phyloP scores from a whole-genome alignment of 345 rosid genomes.

The Carallia brachiata region DNA sequence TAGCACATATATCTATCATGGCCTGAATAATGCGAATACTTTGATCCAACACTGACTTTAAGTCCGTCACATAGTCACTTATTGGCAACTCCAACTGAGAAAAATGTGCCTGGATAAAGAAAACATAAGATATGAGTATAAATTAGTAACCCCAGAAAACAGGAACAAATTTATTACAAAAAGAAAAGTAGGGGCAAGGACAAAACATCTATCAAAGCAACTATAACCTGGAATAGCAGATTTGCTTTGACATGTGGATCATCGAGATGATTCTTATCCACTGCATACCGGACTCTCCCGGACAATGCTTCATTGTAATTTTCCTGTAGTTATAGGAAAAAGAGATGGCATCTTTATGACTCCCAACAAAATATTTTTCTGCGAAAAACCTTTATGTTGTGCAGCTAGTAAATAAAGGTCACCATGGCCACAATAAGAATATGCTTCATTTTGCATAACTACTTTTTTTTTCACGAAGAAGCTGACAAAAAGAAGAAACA shows the following conservation, averaged over 20 bases:
- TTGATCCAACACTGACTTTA: conserved; percentile 95
- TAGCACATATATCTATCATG: conserved; percentile 96
- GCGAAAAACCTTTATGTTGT: not conserved
- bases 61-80: conserved; percentile 89
- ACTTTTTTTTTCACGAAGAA: too few relatives aligned
- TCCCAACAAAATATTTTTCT: not conserved
- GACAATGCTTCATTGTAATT: conserved; percentile 71
- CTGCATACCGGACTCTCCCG: conserved; percentile 60
- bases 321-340: conserved; percentile 46
- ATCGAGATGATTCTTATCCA: conserved; percentile 78
- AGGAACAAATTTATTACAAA: not conserved
- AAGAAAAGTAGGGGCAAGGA: not conserved
- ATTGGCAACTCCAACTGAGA: conserved; percentile 80
- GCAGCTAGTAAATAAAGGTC: too few relatives aligned
- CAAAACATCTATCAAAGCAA: not conserved
- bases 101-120: conserved; percentile 77
- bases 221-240: conserved; percentile 73
- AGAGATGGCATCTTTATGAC: not conserved
- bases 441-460: too few relatives aligned
- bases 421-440: too few relatives aligned
- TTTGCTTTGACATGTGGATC: conserved; percentile 95
- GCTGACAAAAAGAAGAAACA: too few relatives aligned
- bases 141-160: not conserved
- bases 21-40: conserved; percentile 98
- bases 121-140: conserved; percentile 10